Evolutionary conservation across 768 basidiomycete species (phyloP).

Genomic region (Tylopilus felleus): DNA sequence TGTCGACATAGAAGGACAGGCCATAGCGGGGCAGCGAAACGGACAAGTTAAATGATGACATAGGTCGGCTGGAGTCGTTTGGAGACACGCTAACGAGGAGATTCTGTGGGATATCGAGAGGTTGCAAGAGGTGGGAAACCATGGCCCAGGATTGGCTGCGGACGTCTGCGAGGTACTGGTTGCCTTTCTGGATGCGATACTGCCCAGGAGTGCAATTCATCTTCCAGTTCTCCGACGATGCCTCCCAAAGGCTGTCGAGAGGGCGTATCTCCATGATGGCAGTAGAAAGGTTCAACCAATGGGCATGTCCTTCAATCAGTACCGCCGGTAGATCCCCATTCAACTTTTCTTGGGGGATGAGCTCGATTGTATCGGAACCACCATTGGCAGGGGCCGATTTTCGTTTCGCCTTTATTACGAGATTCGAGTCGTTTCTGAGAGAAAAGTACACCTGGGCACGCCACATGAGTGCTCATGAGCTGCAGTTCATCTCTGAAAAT

Average conservation of each 20-base stretch:
- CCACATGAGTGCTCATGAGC: not conserved
- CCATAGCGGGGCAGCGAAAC: slow-evolving; percentile 40
- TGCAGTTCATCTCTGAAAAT: not conserved
- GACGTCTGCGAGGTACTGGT: slow-evolving; percentile 13
- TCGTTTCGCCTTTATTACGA: not conserved
- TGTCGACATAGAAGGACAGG: slow-evolving; percentile 39
- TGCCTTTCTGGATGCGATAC: not conserved
- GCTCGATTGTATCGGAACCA: not conserved
- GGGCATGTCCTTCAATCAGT: not conserved
- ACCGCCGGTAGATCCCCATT: not conserved
- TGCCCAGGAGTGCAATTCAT: not conserved
- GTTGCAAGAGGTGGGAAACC: slow-evolving; percentile 21
- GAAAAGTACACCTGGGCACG: slow-evolving; percentile 24
- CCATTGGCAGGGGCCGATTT: too few relatives aligned
- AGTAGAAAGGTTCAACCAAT: not conserved
- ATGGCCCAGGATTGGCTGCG: slow-evolving; percentile 27
- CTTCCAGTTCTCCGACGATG: not conserved
- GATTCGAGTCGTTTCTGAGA: not conserved
- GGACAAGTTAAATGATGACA: slow-evolving; percentile 14
- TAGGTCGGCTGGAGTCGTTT: not conserved
- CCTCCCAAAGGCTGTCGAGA: not conserved
- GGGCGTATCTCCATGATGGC: not conserved
- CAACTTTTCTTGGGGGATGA: not conserved
- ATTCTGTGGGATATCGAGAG: slow-evolving; percentile 23
- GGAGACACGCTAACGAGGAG: slow-evolving; percentile 20